A percentile compares a stretch with the other conserved stretches of the same genome.
phyloP scores from a whole-genome alignment of 2,329 filamentous ascomycete species.

The Magnaporthiopsis rhizophila region DNA sequence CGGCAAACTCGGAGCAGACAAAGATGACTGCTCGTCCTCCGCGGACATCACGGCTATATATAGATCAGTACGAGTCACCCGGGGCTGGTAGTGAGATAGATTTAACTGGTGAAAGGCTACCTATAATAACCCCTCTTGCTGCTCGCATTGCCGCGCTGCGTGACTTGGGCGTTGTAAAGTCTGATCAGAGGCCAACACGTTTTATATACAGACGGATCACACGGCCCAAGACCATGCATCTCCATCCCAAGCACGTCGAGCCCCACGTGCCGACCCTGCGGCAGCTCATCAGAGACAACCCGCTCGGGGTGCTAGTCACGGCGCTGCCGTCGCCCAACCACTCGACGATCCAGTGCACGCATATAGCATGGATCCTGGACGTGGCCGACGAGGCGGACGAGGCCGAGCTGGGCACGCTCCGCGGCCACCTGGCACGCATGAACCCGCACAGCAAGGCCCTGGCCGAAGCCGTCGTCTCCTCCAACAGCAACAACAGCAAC shows the following conservation, averaged over 20 bases:
- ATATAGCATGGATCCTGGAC: conserved; percentile 54
- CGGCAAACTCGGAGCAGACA: no score
- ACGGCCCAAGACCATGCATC: conserved; percentile 41
- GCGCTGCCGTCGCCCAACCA: conserved; percentile 42
- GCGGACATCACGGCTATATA: background rate
- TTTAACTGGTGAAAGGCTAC: no score
- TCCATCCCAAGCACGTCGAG: conserved; percentile 47
- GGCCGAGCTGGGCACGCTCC: conserved; percentile 36
- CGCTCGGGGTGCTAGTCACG: conserved; percentile 56
- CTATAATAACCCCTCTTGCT: background rate
- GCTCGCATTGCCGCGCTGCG: no score
- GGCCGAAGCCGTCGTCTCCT: conserved; percentile 35
- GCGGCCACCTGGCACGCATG: conserved; percentile 53
- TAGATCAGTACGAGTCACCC: background rate
- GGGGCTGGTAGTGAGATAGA: background rate
- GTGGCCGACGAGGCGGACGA: conserved; percentile 31
- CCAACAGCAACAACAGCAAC: background rate
- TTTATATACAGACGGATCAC: no score
- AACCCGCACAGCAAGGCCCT: conserved; percentile 59
- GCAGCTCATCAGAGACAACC: conserved; percentile 49
- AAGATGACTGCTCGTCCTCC: no score
- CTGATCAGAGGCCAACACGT: no score
- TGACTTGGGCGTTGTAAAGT: no score
- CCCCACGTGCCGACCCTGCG: conserved; percentile 38
- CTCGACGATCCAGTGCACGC: conserved; percentile 48